These are phyloP conservation scores for Euphorbia peplus DNA, from an alignment of 345 rosid species.

Conservation along the genomic window DNA sequence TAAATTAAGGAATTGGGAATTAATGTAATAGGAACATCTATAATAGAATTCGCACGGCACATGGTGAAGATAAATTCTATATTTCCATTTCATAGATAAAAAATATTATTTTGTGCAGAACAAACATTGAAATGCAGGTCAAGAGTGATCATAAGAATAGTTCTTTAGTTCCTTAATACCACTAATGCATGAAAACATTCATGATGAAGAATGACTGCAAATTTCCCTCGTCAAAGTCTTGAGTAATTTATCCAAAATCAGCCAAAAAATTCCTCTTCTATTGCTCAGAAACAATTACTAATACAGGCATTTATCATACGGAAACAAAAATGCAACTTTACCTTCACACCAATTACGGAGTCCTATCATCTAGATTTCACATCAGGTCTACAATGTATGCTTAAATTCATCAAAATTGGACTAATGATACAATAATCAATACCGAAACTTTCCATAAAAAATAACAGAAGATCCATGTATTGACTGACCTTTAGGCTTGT, in stretches of 20 bases:
- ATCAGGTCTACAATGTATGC: not conserved
- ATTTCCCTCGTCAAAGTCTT: not conserved
- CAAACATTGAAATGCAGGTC: not conserved
- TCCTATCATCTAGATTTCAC: not conserved
- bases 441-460: not conserved
- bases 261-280: too few species aligned
- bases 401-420: constrained; percentile 2
- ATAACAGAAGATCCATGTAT: not conserved
- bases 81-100: not conserved
- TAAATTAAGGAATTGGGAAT: not conserved
- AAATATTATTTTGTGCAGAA: not conserved
- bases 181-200: not conserved
- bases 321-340: not conserved
- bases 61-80: not conserved
- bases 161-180: not conserved
- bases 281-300: not conserved
- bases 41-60: too few species aligned
- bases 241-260: not conserved
- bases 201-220: not conserved
- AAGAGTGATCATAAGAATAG: not conserved
- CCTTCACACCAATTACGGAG: not conserved
- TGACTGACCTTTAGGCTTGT: constrained; percentile 84
- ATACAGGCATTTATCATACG: not conserved
- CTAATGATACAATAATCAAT: not conserved
- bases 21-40: not conserved